phyloP scores from a whole-genome alignment of 2,329 filamentous ascomycete species.

The Colletotrichum lini region DNA sequence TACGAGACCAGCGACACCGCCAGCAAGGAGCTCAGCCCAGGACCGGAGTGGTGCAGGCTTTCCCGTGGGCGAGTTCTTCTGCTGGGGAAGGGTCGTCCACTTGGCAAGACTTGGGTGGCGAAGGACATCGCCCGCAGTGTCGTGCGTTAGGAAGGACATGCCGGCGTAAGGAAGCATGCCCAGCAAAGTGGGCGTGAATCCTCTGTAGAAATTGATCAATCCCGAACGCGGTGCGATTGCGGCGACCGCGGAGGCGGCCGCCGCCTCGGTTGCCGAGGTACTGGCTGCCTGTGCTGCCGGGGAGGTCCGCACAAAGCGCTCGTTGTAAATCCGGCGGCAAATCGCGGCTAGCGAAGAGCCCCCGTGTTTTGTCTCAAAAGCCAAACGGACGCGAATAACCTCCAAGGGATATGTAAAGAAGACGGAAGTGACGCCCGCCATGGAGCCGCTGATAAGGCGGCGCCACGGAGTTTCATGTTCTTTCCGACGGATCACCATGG shows the following conservation, averaged over 20 bases:
- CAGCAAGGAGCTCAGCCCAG: conserved; percentile 88
- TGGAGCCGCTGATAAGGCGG: conserved; percentile 79
- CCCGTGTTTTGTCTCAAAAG: conserved; percentile 90
- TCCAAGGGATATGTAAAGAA: conserved; percentile 98
- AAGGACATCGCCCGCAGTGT: conserved; percentile 88
- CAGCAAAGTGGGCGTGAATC: conserved; percentile 89
- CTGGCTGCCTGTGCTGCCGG: conserved; percentile 52
- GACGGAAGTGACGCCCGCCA: conserved; percentile 90
- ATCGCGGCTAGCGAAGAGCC: conserved; percentile 82
- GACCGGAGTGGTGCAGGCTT: conserved; percentile 82
- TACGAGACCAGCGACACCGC: conserved; percentile 88
- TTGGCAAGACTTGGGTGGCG: conserved; percentile 76
- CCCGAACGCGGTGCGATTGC: conserved; percentile 74
- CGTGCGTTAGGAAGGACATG: conserved; percentile 95
- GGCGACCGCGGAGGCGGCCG: conserved; percentile 58
- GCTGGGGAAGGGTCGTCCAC: conserved; percentile 82
- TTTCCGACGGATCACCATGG: conserved; percentile 78
- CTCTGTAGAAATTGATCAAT: conserved; percentile 92
- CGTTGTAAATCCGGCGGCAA: conserved; percentile 88
- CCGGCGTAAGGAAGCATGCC: conserved; percentile 98
- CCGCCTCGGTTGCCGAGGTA: conserved; percentile 59
- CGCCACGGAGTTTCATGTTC: conserved; percentile 85
- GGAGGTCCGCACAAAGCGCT: conserved; percentile 65
- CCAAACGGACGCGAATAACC: conserved; percentile 90
- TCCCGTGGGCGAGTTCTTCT: conserved; percentile 64